Conservation (phyloP, 208 protist species). For the Acanthamoeba castellanii region DNA sequence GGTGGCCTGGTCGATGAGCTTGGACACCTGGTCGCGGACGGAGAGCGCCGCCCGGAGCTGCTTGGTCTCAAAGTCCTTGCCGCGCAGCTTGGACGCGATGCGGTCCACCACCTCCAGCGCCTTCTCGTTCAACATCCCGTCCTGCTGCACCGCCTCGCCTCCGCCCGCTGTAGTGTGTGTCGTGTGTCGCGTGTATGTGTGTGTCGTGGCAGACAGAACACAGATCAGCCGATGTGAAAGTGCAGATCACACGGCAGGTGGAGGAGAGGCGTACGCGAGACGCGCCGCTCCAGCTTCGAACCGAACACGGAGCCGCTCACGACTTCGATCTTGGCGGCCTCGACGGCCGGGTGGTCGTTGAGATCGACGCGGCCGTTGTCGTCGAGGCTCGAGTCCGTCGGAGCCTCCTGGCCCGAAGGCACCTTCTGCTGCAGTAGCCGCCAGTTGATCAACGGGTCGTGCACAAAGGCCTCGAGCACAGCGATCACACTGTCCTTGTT, state of each 20-base stretch:
- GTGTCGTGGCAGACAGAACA: background rate
- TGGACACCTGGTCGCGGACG: slow-evolving; percentile 90
- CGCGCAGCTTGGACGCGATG: slow-evolving; percentile 98
- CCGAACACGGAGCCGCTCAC: background rate
- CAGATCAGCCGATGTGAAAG: background rate
- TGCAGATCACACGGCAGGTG: background rate
- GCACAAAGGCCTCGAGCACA: slow-evolving; percentile 99
- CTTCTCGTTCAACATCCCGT: slow-evolving; percentile 92
- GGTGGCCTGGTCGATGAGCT: slow-evolving; percentile 97
- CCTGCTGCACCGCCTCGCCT: background rate
- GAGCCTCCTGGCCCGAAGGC: background rate
- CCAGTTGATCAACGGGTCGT: slow-evolving; percentile 99
- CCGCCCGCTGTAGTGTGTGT: too few species aligned
- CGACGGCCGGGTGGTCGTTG: background rate
- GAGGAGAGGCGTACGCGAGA: too few species aligned
- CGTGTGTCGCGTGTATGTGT: too few species aligned
- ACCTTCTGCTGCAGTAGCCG: slow-evolving; percentile 92
- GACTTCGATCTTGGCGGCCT: background rate
- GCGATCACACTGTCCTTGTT: slow-evolving; percentile 99
- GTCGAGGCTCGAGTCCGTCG: background rate
- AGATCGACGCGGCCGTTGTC: background rate
- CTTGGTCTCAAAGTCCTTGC: slow-evolving; percentile 95
- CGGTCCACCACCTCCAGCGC: slow-evolving; percentile 96
- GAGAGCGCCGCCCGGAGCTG: slow-evolving; percentile 73
- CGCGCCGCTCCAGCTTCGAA: background rate